Conservation (phyloP, 2,329 filamentous ascomycete genomes). For the Phyllosticta ampelicida region DNA sequence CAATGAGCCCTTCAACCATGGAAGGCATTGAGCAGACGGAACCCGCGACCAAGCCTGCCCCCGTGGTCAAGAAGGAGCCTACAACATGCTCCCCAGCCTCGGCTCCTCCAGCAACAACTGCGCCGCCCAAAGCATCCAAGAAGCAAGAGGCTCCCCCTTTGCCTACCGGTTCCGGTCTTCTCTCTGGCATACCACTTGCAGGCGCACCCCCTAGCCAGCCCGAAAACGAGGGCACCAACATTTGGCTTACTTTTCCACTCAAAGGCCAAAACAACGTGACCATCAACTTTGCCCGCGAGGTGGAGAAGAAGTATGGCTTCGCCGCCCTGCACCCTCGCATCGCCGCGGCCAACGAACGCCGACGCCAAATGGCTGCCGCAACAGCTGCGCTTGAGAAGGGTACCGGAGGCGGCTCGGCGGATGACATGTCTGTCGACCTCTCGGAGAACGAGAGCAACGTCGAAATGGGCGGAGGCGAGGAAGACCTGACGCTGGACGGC, state of each 20-base stretch:
- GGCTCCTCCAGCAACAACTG: conserved; percentile 31
- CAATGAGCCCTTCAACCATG: conserved; percentile 18
- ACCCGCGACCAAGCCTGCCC: conserved; percentile 11
- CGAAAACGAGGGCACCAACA: conserved; percentile 53
- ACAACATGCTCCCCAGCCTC: conserved; percentile 34
- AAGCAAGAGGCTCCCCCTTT: conserved; percentile 47
- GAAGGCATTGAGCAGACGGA: conserved; percentile 26
- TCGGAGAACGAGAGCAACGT: conserved; percentile 68
- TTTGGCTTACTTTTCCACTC: conserved; percentile 73
- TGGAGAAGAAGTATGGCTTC: conserved; percentile 89
- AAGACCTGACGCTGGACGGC: conserved; percentile 15
- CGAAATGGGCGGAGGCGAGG: conserved; percentile 65
- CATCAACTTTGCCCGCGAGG: conserved; percentile 88
- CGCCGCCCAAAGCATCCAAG: conserved; percentile 45
- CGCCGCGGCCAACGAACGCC: conserved; percentile 77
- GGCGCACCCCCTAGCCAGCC: conserved; percentile 34
- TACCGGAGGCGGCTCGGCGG: conserved; percentile 52
- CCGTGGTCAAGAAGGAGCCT: conserved; percentile 24
- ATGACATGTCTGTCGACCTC: conserved; percentile 73
- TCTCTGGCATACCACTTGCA: conserved; percentile 52
- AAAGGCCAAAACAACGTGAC: conserved; percentile 78
- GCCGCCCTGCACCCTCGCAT: conserved; percentile 85
- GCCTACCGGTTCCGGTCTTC: conserved; percentile 52
- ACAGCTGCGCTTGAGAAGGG: conserved; percentile 75
- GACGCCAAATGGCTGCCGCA: conserved; percentile 78